Evolutionary conservation across 1,284 basidiomycete species (phyloP), one percentile per base, ranked within the genome.

Genomic region (Rhodofomes roseus): DNA sequence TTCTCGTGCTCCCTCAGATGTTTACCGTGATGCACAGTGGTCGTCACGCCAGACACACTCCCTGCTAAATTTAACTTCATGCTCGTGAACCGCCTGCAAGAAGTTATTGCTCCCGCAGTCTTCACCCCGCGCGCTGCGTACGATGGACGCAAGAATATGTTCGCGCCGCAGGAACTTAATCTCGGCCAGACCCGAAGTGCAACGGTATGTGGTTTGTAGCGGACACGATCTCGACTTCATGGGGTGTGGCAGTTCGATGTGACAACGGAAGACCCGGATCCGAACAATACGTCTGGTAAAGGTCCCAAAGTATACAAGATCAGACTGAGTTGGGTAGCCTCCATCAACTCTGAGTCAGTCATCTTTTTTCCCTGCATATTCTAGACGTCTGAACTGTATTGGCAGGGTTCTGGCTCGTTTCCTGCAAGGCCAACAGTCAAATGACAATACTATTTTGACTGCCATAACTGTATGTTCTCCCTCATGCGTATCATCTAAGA

Each of bases 101-200:
- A 74, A 14, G 67, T 73, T 0, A 75, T 81, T 7, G 82, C 83
- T 0, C 84, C 85, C 0, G 70, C 80, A 9, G 73, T 89, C 16
- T 91, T 89, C 65, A 86, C 80, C 1, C 85, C 85, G 2, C 80
- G 77, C 5, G 84, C 80, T 12, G 89, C 81, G 1, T 92, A 92
- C 61, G 90, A 93, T 61, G 90, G 90, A 0, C 76, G 89, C n/a
- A 92, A 91, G 71, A 93, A 92, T 62, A 70, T 92, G 62, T 92
- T 90, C 67, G 74, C 85, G 11, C 74, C 80, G 3, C 75, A 77
- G 46, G 75, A 80, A 57, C 74, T 91, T 9, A 79, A 81, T 0
- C 84, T 91, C 57, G 82, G 79, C 12, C 76, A 77, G 0, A 70
- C 63, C 0, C 75, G 73, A 14, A 75, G 76, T 62, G 59, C 69